Conservation (phyloP, 2,329 filamentous ascomycete genomes). For the Calonectria hawksworthii region DNA sequence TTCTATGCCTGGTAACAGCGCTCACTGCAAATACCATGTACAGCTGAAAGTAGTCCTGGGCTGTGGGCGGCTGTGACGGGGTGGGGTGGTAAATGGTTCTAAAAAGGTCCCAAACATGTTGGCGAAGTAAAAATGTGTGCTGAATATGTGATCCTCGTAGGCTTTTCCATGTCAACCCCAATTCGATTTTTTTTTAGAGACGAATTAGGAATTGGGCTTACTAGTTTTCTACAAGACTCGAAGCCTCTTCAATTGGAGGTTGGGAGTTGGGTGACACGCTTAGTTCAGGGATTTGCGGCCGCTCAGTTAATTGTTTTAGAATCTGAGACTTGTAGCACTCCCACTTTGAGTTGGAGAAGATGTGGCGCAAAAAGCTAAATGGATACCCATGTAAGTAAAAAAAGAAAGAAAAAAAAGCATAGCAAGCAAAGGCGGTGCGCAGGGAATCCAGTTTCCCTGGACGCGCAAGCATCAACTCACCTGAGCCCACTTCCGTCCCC, state of each 20-base stretch:
- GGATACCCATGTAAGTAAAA: not conserved
- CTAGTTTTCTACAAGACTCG: slow-evolving; percentile 7
- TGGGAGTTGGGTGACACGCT: slow-evolving; percentile 19
- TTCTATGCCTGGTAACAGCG: not conserved
- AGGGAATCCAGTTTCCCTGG: not conserved
- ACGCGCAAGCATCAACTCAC: not conserved
- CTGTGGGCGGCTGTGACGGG: not conserved
- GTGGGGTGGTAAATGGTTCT: not conserved
- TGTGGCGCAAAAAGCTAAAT: slow-evolving; percentile 25
- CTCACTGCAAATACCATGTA: slow-evolving; percentile 2
- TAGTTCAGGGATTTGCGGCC: slow-evolving; percentile 26
- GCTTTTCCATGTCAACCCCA: not conserved
- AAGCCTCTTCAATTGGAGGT: slow-evolving; percentile 10
- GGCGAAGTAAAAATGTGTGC: not conserved
- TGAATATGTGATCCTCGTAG: not conserved
- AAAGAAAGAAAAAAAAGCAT: too few species aligned
- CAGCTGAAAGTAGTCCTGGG: not conserved
- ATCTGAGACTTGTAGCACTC: slow-evolving; percentile 30
- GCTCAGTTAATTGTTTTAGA: slow-evolving; percentile 29
- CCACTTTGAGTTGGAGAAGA: slow-evolving; percentile 32
- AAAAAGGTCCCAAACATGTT: not conserved
- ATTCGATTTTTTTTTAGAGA: not conserved
- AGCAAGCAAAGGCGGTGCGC: too few species aligned
- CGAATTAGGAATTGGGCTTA: not conserved
- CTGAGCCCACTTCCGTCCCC: slow-evolving; percentile 30